Conservation (phyloP, 441 rosid species). For the Hypseocharis bilobata region DNA sequence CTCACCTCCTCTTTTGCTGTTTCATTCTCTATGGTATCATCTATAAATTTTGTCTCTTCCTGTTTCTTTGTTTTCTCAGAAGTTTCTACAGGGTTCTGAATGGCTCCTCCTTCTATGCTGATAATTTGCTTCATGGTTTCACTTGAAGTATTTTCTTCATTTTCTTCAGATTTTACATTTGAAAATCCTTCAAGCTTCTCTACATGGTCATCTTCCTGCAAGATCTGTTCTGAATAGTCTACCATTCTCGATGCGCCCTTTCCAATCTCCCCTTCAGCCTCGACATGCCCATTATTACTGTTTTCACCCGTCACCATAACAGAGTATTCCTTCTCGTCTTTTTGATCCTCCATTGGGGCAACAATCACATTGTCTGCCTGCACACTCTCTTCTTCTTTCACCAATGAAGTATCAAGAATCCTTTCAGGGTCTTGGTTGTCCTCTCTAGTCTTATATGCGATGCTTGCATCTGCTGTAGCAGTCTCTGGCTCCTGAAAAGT, state of each 20-base stretch:
- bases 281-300: too few species aligned
- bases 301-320: not conserved
- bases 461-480: not conserved
- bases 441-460: not conserved
- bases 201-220: constrained; percentile 10
- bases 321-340: not conserved
- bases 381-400: not conserved
- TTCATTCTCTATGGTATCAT: constrained; percentile 9
- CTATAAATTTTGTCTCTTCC: constrained; percentile 9
- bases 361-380: not conserved
- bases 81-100: constrained; percentile 11
- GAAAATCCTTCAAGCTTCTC: not conserved
- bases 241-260: not conserved
- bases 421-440: not conserved
- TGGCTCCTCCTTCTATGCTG: not conserved
- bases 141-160: not conserved
- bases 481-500: not conserved
- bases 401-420: not conserved
- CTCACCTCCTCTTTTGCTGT: constrained; percentile 19
- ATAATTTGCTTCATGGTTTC: not conserved
- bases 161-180: constrained; percentile 11
- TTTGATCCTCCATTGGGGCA: not conserved
- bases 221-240: not conserved
- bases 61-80: not conserved
- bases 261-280: not conserved